Percentiles rank a stretch among this genome's conserved stretches.
Conservation (phyloP, 2,329 filamentous ascomycete species). For the Zymoseptoria brevis region DNA sequence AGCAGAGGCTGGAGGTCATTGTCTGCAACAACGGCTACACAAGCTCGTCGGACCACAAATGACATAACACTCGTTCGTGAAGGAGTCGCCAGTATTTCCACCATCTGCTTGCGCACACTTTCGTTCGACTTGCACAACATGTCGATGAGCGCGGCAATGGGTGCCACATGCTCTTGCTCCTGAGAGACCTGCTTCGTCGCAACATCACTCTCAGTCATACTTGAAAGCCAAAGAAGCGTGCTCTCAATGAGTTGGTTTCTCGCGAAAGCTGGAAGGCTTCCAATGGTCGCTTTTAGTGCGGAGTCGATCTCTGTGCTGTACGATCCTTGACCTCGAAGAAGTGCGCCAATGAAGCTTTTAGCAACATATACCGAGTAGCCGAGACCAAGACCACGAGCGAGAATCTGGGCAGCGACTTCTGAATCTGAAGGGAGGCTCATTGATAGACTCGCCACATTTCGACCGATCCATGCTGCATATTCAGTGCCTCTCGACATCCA, state of each 20-base stretch:
- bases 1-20: constrained; percentile 47
- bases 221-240: constrained; percentile 25
- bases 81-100: constrained; percentile 19
- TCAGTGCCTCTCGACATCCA: constrained; percentile 60
- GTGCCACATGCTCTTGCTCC: constrained; percentile 1
- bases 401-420: constrained; percentile 34
- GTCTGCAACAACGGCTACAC: constrained; percentile 19
- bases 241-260: constrained; percentile 39
- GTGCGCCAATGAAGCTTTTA: constrained; percentile 6
- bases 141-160: constrained; percentile 10
- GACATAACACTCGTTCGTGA: constrained; percentile 16
- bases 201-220: neutral
- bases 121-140: constrained; percentile 12
- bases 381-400: constrained; percentile 56
- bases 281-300: neutral
- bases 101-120: constrained; percentile 13
- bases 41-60: constrained; percentile 20
- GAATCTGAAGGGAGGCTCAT: constrained; percentile 11
- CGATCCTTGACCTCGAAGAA: neutral
- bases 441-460: constrained; percentile 45
- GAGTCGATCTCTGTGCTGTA: neutral
- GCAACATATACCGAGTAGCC: constrained; percentile 49
- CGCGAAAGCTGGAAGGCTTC: constrained; percentile 11
- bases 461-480: constrained; percentile 66
- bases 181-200: neutral